These are phyloP conservation scores for Chlorella sp. DNA, from an alignment of 139 green algal genomes.

Conservation along the genomic window DNA sequence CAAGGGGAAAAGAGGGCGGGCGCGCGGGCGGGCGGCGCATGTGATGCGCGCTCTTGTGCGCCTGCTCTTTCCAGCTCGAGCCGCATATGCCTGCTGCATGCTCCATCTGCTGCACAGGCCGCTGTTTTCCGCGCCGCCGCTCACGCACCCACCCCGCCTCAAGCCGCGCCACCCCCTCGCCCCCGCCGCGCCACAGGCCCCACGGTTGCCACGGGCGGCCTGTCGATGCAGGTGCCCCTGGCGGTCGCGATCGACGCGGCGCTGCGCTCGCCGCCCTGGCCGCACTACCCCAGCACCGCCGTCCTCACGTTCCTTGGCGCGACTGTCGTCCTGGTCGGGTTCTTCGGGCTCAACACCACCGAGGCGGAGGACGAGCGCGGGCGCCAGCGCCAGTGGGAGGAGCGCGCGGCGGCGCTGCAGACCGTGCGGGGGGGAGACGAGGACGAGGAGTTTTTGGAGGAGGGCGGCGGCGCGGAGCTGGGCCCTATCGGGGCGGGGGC, in stretches of 20 bases:
- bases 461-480: too few species aligned
- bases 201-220: conserved; percentile 85
- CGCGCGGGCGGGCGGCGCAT: background rate
- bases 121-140: too few species aligned
- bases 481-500: too few species aligned
- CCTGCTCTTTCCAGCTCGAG: too few species aligned
- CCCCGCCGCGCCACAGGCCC: conserved; percentile 50
- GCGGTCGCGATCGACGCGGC: conserved; percentile 43
- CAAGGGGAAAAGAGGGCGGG: background rate
- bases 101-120: background rate
- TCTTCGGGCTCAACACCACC: conserved; percentile 56
- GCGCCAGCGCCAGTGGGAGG: conserved; percentile 10
- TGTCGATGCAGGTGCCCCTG: conserved; percentile 83
- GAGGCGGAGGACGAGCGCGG: conserved; percentile 18
- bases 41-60: background rate
- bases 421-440: too few species aligned
- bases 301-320: conserved; percentile 64
- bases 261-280: conserved; percentile 53
- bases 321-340: conserved; percentile 66
- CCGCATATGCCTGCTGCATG: too few species aligned
- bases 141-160: background rate
- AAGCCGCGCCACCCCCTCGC: background rate
- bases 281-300: conserved; percentile 26
- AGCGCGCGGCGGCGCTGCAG: conserved; percentile 5
- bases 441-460: too few species aligned